Conservation (phyloP, 2,329 filamentous ascomycete genomes). For the Pseudogymnoascus sp. region DNA sequence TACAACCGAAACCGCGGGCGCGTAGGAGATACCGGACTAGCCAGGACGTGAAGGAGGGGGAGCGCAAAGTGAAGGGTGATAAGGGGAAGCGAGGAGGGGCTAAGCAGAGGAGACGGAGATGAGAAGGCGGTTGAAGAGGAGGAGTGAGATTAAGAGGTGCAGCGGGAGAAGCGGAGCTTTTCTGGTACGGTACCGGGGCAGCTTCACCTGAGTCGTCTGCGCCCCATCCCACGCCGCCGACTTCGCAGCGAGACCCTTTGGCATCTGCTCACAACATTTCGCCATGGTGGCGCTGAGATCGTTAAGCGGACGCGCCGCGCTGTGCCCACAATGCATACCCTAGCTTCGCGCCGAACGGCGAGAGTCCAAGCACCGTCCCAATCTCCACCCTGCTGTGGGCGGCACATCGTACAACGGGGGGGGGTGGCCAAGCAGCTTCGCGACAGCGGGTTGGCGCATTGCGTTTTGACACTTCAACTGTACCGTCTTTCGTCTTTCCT, state of each 20-base stretch:
- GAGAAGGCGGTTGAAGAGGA: neutral
- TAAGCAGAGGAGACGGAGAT: neutral
- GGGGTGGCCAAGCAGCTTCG: neutral
- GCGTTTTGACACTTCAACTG: neutral
- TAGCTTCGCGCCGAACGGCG: neutral
- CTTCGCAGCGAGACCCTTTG: neutral
- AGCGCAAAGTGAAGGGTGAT: neutral
- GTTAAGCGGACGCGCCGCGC: neutral
- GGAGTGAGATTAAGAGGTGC: neutral
- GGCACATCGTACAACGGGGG: neutral
- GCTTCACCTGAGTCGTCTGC: neutral
- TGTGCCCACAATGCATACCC: neutral
- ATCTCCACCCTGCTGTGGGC: neutral
- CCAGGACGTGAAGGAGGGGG: neutral
- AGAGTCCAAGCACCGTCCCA: conserved; percentile 5
- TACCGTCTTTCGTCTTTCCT: neutral
- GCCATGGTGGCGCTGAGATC: neutral
- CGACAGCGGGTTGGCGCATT: neutral
- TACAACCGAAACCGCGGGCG: conserved; percentile 5
- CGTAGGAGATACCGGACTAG: neutral
- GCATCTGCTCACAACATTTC: neutral
- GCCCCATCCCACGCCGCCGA: neutral
- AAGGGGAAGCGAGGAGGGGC: neutral
- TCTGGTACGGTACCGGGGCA: neutral
- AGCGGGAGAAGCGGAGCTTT: neutral